phyloP scores from a whole-genome alignment of 1,284 basidiomycete genomes.

The Marasmius fiardii region DNA sequence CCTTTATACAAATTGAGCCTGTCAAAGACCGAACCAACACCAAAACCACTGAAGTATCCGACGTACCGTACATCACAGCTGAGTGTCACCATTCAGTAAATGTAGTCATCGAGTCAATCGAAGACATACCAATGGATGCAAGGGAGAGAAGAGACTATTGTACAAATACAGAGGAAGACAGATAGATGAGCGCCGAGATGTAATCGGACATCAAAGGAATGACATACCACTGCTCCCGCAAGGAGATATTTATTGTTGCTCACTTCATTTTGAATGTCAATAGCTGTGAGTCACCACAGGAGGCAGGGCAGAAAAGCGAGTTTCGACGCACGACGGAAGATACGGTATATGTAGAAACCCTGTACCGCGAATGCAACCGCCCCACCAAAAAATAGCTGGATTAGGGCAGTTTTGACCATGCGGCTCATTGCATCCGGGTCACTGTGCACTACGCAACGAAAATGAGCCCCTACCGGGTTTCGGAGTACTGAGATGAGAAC shows the following conservation, averaged over 20 bases:
- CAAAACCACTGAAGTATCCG: not conserved
- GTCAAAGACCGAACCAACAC: not conserved
- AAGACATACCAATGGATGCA: not conserved
- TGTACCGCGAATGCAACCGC: not conserved
- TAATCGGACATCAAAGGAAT: not conserved
- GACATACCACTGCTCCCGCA: not conserved
- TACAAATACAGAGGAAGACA: too few species aligned
- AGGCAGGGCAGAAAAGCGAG: too few species aligned
- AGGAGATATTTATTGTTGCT: not conserved
- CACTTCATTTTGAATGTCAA: not conserved
- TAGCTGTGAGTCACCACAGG: not conserved
- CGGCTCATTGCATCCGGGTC: not conserved
- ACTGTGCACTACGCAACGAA: not conserved
- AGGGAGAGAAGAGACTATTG: not conserved
- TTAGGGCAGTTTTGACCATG: conserved; percentile 3
- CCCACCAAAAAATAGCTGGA: conserved; percentile 1
- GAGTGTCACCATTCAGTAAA: not conserved
- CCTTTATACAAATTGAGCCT: not conserved
- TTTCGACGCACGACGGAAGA: not conserved
- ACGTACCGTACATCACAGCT: not conserved
- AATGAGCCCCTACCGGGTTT: not conserved
- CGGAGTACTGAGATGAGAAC: not conserved
- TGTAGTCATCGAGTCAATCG: not conserved
- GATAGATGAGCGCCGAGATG: not conserved
- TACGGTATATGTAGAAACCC: not conserved